Evolutionary conservation across 306 rosid species (phyloP), one percentile per base, ranked within the genome.

Genomic region (Inga laurina): DNA sequence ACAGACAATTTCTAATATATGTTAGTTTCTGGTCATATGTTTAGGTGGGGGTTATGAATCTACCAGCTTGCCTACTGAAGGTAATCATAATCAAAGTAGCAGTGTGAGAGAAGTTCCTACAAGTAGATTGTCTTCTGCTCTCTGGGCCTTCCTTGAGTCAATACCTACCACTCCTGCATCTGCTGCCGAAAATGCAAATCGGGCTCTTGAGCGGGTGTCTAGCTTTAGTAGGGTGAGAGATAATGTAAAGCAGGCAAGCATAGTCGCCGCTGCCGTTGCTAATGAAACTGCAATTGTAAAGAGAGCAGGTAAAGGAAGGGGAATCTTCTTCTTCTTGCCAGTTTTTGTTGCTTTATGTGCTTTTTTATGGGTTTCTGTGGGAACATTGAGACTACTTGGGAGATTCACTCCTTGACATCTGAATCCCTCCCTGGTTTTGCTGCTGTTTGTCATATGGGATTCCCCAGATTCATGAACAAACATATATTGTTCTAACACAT

Each of bases 91-190:
- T 80, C 88, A 84, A 83, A 83, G 75, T 73, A 86, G 86, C 66
- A 82, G 81, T 12, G 74, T 79, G 39, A 88, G 74, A 68, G 89
- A 70, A 57, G 77, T 35, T 75, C 74, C 89, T 81, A 70, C 90
- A 37, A 86, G 89, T 84, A 83, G 87, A 82, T 74, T 96, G 59
- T 86, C 97, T 69, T 92, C 97, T 66, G 90, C 94, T 67, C 83
- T 96, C 15, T 96, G 99, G 99, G 85, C 97, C 21, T 93, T 96
- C 85, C 94, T 96, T 74, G 99, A 96, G 84, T 91, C 99, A 32
- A 93, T 96, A 89, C 99, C 99, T 44, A 90, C 98, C 37, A 93
- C 92, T 82, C 99, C 99, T 65, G 99, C 99, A 73, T 93, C 97
- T 67, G 99, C 99, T 32, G 90, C 97, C 0, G 99, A 96, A 78